Percentiles rank a stretch among this genome's conserved stretches.
These are phyloP conservation scores for Plasmopara viticola DNA, from an alignment of 352 stramenopile genomes.

Conservation along the genomic window DNA sequence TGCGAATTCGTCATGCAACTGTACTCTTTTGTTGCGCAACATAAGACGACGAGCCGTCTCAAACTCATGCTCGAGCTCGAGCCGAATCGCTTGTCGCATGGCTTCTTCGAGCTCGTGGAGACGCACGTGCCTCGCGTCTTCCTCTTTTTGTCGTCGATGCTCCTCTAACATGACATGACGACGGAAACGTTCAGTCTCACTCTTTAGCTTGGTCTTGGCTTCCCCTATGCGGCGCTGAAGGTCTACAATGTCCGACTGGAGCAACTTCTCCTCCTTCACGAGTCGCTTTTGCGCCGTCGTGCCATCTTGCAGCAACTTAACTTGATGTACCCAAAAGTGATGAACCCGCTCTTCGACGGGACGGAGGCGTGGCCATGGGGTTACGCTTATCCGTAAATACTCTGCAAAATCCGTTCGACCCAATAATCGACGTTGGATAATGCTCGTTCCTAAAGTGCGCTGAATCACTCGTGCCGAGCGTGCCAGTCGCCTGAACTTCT, in stretches of 20 bases:
- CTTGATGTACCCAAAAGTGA: conserved; percentile 17
- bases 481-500: conserved; percentile 24
- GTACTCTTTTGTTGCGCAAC: conserved; percentile 23
- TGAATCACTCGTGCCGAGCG: conserved; percentile 43
- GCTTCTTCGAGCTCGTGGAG: conserved; percentile 35
- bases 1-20: no score
- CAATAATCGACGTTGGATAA: conserved; percentile 29
- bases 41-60: conserved; percentile 40
- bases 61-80: conserved; percentile 60
- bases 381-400: conserved; percentile 24
- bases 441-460: conserved; percentile 21
- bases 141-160: conserved; percentile 43
- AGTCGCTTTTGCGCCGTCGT: conserved; percentile 20
- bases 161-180: conserved; percentile 43
- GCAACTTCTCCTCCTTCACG: conserved; percentile 17
- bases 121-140: conserved; percentile 28
- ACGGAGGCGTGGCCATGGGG: conserved; percentile 10
- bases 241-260: conserved; percentile 25
- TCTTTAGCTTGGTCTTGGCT: conserved; percentile 13
- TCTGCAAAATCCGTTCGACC: conserved; percentile 20
- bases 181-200: conserved; percentile 42
- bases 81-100: conserved; percentile 48
- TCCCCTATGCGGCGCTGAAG: conserved; percentile 25
- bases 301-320: conserved; percentile 18
- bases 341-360: conserved; percentile 10